Evolutionary conservation across 192 early-diverging fungal genomes (phyloP).

Genomic region (Backusella tarrabulga): DNA sequence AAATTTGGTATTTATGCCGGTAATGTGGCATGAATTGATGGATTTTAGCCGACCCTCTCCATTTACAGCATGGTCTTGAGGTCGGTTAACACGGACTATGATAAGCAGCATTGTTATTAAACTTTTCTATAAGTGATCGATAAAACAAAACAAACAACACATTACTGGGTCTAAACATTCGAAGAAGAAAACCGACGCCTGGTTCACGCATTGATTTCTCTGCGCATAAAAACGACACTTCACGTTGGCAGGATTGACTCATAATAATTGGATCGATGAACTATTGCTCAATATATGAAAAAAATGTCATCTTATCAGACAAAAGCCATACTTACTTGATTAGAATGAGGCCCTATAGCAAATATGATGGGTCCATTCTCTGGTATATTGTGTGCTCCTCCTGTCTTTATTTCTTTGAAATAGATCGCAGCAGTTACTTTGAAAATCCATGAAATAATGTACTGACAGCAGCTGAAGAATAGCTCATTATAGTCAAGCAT

Average conservation of each 20-base stretch:
- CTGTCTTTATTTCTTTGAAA: slow-evolving; percentile 85
- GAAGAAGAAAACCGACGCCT: slow-evolving; percentile 81
- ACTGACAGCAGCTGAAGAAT: slow-evolving; percentile 43
- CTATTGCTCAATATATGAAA: slow-evolving; percentile 34
- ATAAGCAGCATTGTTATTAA: background rate
- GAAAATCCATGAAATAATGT: slow-evolving; percentile 66
- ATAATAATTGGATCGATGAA: slow-evolving; percentile 95
- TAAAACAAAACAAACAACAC: background rate
- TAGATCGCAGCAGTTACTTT: slow-evolving; percentile 71
- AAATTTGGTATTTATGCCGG: slow-evolving; percentile 70
- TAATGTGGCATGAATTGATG: slow-evolving; percentile 64
- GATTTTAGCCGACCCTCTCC: slow-evolving; percentile 71
- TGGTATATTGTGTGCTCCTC: slow-evolving; percentile 83
- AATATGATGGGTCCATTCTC: slow-evolving; percentile 89
- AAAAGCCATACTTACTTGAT: slow-evolving; percentile 52
- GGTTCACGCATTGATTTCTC: slow-evolving; percentile 85
- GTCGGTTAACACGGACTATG: slow-evolving; percentile 86
- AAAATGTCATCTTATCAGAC: background rate
- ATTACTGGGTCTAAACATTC: slow-evolving; percentile 74
- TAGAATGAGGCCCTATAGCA: slow-evolving; percentile 78
- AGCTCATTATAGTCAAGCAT: background rate
- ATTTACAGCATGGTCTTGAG: slow-evolving; percentile 81
- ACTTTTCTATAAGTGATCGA: background rate
- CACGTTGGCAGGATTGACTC: slow-evolving; percentile 72
- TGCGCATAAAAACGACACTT: slow-evolving; percentile 77